Conservation (phyloP, 83 land plant genomes). For the Larix sibirica region DNA sequence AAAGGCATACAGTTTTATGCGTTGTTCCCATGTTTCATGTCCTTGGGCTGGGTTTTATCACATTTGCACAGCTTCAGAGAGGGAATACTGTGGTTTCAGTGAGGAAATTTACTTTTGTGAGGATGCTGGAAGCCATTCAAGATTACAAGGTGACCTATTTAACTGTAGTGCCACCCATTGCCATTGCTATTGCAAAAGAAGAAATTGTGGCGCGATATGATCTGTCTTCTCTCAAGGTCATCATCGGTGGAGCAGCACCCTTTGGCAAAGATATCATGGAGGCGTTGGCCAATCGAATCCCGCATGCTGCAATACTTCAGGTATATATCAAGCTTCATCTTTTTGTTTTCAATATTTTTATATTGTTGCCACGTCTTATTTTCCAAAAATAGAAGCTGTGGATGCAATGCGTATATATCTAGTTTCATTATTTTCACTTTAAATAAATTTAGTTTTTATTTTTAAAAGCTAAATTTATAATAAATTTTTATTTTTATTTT, state of each 20-base stretch:
- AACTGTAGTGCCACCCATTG: slow-evolving; percentile 70
- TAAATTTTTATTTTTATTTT: no score
- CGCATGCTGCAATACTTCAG: slow-evolving; percentile 54
- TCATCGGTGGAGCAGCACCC: slow-evolving; percentile 81
- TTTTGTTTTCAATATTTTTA: no score
- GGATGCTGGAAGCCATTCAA: slow-evolving; percentile 44
- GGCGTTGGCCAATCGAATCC: slow-evolving; percentile 42
- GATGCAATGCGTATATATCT: no score
- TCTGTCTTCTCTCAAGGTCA: slow-evolving; percentile 46
- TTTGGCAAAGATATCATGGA: slow-evolving; percentile 75
- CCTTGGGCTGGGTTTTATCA: slow-evolving; percentile 52
- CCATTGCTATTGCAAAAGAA: slow-evolving; percentile 66
- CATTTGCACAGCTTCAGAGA: slow-evolving; percentile 28
- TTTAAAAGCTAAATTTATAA: no score
- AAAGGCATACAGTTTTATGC: slow-evolving; percentile 30
- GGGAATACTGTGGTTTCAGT: slow-evolving; percentile 51
- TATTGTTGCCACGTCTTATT: no score
- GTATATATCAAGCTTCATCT: slow-evolving; percentile 17
- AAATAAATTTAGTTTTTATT: no score
- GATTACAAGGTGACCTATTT: slow-evolving; percentile 58
- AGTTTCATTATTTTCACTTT: no score
- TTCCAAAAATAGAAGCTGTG: no score
- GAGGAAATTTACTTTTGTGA: slow-evolving; percentile 56
- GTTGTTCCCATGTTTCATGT: slow-evolving; percentile 81
- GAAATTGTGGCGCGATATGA: slow-evolving; percentile 44